phyloP scores from a whole-genome alignment of 345 rosid species.

The Camelina sativa region DNA sequence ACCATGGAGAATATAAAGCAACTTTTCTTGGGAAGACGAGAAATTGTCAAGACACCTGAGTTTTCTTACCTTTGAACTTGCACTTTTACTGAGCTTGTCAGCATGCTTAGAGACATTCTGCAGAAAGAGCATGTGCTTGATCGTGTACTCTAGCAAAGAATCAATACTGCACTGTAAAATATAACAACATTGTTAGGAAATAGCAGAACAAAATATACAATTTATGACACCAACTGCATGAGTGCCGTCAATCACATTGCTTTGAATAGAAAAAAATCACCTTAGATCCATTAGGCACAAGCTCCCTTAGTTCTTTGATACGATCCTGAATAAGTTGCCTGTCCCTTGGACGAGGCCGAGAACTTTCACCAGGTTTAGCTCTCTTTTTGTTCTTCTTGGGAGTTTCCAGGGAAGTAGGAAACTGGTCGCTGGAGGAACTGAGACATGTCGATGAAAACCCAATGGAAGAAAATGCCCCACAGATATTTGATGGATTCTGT shows the following conservation, averaged over 20 bases:
- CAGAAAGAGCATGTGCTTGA: slow-evolving; percentile 89
- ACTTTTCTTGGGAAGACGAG: background rate
- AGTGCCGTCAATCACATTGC: slow-evolving; percentile 19
- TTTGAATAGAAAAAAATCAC: slow-evolving; percentile 52
- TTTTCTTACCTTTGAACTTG: slow-evolving; percentile 61
- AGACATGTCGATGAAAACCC: slow-evolving; percentile 76
- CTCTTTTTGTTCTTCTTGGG: slow-evolving; percentile 71
- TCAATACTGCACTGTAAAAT: slow-evolving; percentile 91
- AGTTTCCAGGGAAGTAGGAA: slow-evolving; percentile 62
- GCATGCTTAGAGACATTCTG: slow-evolving; percentile 88
- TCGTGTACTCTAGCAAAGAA: slow-evolving; percentile 89
- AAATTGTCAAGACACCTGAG: background rate
- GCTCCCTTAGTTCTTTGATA: slow-evolving; percentile 91
- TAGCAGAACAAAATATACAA: slow-evolving; percentile 11
- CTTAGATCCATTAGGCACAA: slow-evolving; percentile 97
- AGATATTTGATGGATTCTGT: slow-evolving; percentile 59
- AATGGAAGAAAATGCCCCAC: slow-evolving; percentile 65
- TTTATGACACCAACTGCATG: background rate
- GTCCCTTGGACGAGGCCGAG: slow-evolving; percentile 95
- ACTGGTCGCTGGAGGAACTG: slow-evolving; percentile 67
- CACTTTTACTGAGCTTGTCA: slow-evolving; percentile 77
- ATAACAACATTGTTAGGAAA: slow-evolving; percentile 43
- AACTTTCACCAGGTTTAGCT: slow-evolving; percentile 84
- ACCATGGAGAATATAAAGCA: background rate
- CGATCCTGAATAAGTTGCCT: slow-evolving; percentile 97